These are phyloP conservation scores for Entrophospora sp. DNA, from an alignment of 192 early-diverging fungal genomes.

Conservation along the genomic window DNA sequence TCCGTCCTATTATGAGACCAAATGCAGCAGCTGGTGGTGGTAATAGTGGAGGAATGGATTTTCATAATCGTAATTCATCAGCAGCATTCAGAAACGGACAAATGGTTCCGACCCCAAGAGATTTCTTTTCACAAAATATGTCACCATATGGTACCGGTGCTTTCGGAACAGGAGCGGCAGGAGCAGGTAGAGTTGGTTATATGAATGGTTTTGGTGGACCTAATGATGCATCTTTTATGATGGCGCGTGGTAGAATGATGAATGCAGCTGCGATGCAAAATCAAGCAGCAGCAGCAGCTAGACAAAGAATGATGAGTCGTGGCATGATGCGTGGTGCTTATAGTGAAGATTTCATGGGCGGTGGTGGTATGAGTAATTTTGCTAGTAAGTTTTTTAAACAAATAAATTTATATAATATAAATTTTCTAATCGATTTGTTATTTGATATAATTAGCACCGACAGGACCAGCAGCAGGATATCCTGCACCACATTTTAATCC, in stretches of 20 bases:
- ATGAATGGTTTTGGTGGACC: slow-evolving; percentile 19
- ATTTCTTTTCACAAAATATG: slow-evolving; percentile 19
- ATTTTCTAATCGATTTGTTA: neutral
- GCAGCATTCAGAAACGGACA: neutral
- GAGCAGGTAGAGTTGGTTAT: slow-evolving; percentile 20
- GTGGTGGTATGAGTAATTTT: neutral
- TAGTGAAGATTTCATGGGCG: slow-evolving; percentile 10
- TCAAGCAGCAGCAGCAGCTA: slow-evolving; percentile 3
- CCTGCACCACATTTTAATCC: slow-evolving; percentile 37
- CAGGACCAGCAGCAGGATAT: slow-evolving; percentile 19
- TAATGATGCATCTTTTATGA: slow-evolving; percentile 2
- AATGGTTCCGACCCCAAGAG: slow-evolving; percentile 13
- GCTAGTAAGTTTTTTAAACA: neutral
- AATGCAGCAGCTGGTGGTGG: no score
- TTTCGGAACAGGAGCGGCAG: no score
- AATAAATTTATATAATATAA: neutral
- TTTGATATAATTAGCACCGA: neutral
- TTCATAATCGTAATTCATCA: slow-evolving; percentile 16
- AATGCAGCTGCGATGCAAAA: slow-evolving; percentile 27
- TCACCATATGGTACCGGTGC: slow-evolving; percentile 8
- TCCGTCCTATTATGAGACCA: slow-evolving; percentile 14
- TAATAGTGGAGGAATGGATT: no score
- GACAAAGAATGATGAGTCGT: no score
- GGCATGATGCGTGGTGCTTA: slow-evolving; percentile 24
- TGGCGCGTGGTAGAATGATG: slow-evolving; percentile 20